phyloP scores from a whole-genome alignment of 2,329 filamentous ascomycete species.

The Septoria linicola region DNA sequence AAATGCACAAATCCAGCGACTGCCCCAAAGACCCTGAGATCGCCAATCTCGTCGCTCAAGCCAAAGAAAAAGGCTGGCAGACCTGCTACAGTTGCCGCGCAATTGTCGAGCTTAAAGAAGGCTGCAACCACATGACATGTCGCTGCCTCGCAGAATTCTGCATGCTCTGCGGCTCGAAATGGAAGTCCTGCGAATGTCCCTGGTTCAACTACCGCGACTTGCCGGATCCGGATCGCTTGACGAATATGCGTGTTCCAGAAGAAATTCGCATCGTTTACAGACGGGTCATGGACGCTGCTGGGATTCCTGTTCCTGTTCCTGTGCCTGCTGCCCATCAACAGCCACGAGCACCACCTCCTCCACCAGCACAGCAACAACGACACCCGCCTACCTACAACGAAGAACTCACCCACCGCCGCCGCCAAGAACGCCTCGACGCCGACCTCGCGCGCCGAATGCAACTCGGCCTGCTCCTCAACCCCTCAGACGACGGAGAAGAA shows the following conservation, averaged over 20 bases:
- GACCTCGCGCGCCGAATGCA: conserved; percentile 54
- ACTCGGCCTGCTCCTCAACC: conserved; percentile 40
- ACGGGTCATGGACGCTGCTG: conserved; percentile 29
- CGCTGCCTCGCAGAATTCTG: conserved; percentile 83
- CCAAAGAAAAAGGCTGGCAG: conserved; percentile 69
- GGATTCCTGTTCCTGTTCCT: conserved; percentile 7
- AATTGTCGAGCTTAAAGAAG: conserved; percentile 76
- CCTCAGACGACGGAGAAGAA: too few relatives aligned
- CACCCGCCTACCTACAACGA: conserved; percentile 38
- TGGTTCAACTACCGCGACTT: conserved; percentile 65
- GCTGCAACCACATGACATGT: conserved; percentile 89
- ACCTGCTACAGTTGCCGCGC: conserved; percentile 71
- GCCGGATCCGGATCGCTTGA: conserved; percentile 55
- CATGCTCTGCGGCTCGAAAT: conserved; percentile 77
- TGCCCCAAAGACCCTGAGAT: conserved; percentile 72
- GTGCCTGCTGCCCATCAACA: too few relatives aligned
- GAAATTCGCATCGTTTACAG: conserved; percentile 42
- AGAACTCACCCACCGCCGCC: conserved; percentile 41
- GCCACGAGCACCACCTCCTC: too few relatives aligned
- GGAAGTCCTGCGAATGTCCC: conserved; percentile 80
- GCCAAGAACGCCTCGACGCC: conserved; percentile 50
- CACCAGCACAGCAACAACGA: conserved; percentile 9
- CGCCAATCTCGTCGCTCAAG: conserved; percentile 61
- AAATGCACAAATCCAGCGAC: conserved; percentile 67
- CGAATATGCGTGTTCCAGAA: conserved; percentile 53